Percentiles rank a stretch among this genome's conserved stretches.
Conservation (phyloP, 2,329 filamentous ascomycete genomes). For the Colletotrichum cuscutae region DNA sequence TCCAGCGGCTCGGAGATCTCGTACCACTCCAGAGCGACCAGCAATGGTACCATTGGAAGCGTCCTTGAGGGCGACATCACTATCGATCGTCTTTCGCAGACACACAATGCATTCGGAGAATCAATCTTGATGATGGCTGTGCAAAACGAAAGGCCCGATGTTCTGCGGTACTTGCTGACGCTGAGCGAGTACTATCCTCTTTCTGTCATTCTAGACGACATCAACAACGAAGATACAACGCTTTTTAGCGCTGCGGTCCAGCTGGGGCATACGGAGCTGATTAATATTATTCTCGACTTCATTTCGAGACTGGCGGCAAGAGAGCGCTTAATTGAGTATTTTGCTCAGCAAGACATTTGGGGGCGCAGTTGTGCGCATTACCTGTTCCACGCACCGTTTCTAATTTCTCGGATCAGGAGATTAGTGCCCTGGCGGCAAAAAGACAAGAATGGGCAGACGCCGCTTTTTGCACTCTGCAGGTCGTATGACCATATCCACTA, state of each 20-base stretch:
- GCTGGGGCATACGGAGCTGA: constrained; percentile 78
- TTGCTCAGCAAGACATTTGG: constrained; percentile 81
- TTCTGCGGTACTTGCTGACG: constrained; percentile 82
- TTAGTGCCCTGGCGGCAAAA: constrained; percentile 88
- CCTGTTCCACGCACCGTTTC: constrained; percentile 86
- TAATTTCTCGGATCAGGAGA: constrained; percentile 81
- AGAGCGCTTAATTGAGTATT: constrained; percentile 71
- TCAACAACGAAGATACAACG: constrained; percentile 90
- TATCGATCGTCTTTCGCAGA: constrained; percentile 80
- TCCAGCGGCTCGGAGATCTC: constrained; percentile 89
- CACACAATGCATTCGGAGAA: constrained; percentile 77
- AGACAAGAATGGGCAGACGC: constrained; percentile 98
- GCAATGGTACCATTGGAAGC: constrained; percentile 78
- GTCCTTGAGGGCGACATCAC: constrained; percentile 88
- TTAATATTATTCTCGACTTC: constrained; percentile 79
- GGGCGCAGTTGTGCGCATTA: constrained; percentile 96
- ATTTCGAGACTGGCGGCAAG: constrained; percentile 68
- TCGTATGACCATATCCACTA: constrained; percentile 96
- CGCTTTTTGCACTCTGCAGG: constrained; percentile 91
- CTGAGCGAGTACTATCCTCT: constrained; percentile 80
- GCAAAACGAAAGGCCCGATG: constrained; percentile 75
- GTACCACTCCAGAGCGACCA: constrained; percentile 81
- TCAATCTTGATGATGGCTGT: constrained; percentile 91
- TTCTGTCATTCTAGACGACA: constrained; percentile 79
- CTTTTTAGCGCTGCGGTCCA: constrained; percentile 92